These are phyloP conservation scores for Xerocomellus amylosporus DNA, from an alignment of 768 basidiomycete species.

Conservation along the genomic window DNA sequence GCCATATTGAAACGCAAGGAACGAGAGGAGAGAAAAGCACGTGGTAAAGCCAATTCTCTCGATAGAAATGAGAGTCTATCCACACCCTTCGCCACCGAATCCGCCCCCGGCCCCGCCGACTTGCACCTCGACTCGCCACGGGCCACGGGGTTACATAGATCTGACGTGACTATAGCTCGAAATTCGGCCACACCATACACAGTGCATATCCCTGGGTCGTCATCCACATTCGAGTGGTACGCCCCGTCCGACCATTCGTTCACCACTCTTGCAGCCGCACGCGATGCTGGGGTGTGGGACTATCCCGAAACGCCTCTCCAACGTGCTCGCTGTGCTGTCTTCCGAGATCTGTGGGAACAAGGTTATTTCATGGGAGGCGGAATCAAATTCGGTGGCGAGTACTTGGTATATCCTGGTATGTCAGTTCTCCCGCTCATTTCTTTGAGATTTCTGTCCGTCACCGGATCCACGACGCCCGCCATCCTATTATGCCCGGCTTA, in stretches of 20 bases:
- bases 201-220: conserved; percentile 65
- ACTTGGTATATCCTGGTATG: conserved; percentile 92
- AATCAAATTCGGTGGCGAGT: conserved; percentile 94
- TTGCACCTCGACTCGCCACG: not conserved
- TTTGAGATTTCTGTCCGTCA: not conserved
- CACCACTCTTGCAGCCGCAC: conserved; percentile 57
- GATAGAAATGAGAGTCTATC: conserved; percentile 12
- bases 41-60: conserved; percentile 2
- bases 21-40: conserved; percentile 51
- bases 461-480: not conserved
- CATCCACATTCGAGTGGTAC: conserved; percentile 71
- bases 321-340: conserved; percentile 75
- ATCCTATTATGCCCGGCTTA: too few species aligned
- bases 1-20: conserved; percentile 71
- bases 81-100: not conserved
- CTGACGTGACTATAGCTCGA: conserved; percentile 8
- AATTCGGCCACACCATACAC: conserved; percentile 39
- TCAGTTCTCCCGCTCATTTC: not conserved
- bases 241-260: conserved; percentile 42
- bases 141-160: not conserved
- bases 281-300: conserved; percentile 68
- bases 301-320: conserved; percentile 67
- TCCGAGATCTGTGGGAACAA: conserved; percentile 75
- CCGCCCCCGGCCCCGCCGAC: not conserved
- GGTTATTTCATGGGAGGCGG: conserved; percentile 88